phyloP scores from a whole-genome alignment of 257 asterid species.

The Solanum chmielewskii region DNA sequence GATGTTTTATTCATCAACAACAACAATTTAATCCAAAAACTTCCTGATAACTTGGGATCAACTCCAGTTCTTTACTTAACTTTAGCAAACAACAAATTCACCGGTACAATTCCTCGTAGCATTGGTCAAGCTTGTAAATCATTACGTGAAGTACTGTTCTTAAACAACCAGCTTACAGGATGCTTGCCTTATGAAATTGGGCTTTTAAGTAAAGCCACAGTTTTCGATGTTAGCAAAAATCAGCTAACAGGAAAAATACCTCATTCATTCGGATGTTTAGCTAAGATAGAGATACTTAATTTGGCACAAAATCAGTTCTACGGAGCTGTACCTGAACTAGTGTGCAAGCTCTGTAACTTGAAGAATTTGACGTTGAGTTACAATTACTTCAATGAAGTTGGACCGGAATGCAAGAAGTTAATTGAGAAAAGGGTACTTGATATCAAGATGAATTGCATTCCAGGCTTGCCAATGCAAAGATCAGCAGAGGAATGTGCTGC shows the following conservation, averaged over 20 bases:
- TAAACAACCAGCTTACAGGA: constrained; percentile 38
- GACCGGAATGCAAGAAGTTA: constrained; percentile 41
- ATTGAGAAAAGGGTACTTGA: constrained; percentile 29
- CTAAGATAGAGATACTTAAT: constrained; percentile 14
- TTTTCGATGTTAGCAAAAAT: constrained; percentile 45
- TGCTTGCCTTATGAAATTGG: constrained; percentile 66
- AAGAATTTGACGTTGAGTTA: constrained; percentile 10
- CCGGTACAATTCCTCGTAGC: constrained; percentile 41
- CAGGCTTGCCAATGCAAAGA: constrained; percentile 40
- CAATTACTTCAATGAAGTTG: constrained; percentile 53
- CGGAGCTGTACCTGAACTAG: constrained; percentile 47
- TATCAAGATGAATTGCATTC: constrained; percentile 40
- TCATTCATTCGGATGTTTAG: constrained; percentile 44
- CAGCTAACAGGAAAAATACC: constrained; percentile 54
- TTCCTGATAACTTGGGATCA: constrained; percentile 34
- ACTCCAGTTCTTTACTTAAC: constrained; percentile 37
- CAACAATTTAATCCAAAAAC: constrained; percentile 28
- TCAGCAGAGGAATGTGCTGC: constrained; percentile 15
- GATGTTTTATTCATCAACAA: constrained; percentile 63
- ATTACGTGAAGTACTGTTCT: constrained; percentile 28
- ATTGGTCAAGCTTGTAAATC: constrained; percentile 28
- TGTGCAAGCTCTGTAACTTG: constrained; percentile 29
- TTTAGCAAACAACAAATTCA: constrained; percentile 43
- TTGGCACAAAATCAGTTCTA: constrained; percentile 28
- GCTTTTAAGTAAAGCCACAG: constrained; percentile 9